Evolutionary conservation across 176 grass and related monocot genomes (phyloP), one percentile per base, ranked within the genome.

Genomic region (maize (Zea mays)): DNA sequence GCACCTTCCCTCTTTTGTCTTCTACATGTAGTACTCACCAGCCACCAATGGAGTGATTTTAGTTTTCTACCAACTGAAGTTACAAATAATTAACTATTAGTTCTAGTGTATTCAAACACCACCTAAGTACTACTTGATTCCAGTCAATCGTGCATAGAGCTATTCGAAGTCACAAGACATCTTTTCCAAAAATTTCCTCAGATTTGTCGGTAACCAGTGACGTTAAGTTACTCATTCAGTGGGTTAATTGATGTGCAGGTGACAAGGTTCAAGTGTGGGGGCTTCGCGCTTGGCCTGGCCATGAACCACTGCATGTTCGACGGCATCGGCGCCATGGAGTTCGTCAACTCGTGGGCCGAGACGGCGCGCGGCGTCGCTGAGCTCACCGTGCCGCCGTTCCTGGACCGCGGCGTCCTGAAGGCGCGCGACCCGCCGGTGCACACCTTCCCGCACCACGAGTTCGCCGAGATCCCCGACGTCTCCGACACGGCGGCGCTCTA

Each of bases 251-350:
- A 43, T 68, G 7, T 1, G 6, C 88, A 99, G 96, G 85, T 99
- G 52, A 99, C 96, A 10, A 88, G 85, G 66, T 99, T 99, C 83
- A 83, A 63, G 55, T 99, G 96, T n/a, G 92, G 96, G 0, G 87
- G 96, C 40, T 99, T 99, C 83, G 66, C 77, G 49, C 83, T 99
- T 3, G 96, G 96, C 0, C 59, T 99, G 20, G 80, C 82, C 19
- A 86, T 99, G 90, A 92, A 99, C 78, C 96, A 99, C 74, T 99
- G 96, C 85, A 99, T 99, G 89, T 92, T 95, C 68, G 96, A 95
- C 49, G 92, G 96, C 21, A 72, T 99, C 8, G 87, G 89, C n/a
- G 96, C 96, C 16, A 99, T 99, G 96, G 96, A 95, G 77, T 99
- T 99, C 73, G 96, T 99, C 46, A 92, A 87, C 77, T 99, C 96